phyloP scores from a whole-genome alignment of 345 rosid genomes.

The Dimocarpus longan region DNA sequence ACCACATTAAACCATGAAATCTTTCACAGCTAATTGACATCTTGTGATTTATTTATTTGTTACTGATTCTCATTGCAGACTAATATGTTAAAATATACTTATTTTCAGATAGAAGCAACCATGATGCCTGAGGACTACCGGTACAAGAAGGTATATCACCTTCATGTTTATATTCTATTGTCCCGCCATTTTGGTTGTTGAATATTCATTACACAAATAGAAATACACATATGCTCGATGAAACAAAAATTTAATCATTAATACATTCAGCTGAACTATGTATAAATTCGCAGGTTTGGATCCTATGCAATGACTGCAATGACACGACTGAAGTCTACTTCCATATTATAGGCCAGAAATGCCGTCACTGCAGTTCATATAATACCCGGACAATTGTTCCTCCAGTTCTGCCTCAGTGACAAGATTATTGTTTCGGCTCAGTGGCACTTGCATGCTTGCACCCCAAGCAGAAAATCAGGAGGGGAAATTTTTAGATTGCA shows the following conservation, averaged over 20 bases:
- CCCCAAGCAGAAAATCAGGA: slow-evolving; percentile 14
- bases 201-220: background rate
- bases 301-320: slow-evolving; percentile 95
- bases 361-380: slow-evolving; percentile 90
- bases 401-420: slow-evolving; percentile 82
- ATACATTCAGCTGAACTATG: background rate
- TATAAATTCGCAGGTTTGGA: slow-evolving; percentile 74
- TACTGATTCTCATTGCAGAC: background rate
- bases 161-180: slow-evolving; percentile 12
- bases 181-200: too few relatives aligned
- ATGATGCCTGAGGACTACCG: slow-evolving; percentile 91
- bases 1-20: background rate
- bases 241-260: background rate
- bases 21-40: background rate
- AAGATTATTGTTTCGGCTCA: slow-evolving; percentile 1
- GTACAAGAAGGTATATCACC: slow-evolving; percentile 59
- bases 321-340: slow-evolving; percentile 92
- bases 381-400: slow-evolving; percentile 83
- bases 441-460: background rate
- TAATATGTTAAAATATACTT: slow-evolving; percentile 4
- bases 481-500: slow-evolving; percentile 16
- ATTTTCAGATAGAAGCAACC: slow-evolving; percentile 76
- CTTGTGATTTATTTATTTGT: background rate
- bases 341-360: slow-evolving; percentile 91
- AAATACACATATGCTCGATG: too few relatives aligned